Evolutionary conservation across 345 rosid genomes (phyloP).

Genomic region (Microthlaspi erraticum): DNA sequence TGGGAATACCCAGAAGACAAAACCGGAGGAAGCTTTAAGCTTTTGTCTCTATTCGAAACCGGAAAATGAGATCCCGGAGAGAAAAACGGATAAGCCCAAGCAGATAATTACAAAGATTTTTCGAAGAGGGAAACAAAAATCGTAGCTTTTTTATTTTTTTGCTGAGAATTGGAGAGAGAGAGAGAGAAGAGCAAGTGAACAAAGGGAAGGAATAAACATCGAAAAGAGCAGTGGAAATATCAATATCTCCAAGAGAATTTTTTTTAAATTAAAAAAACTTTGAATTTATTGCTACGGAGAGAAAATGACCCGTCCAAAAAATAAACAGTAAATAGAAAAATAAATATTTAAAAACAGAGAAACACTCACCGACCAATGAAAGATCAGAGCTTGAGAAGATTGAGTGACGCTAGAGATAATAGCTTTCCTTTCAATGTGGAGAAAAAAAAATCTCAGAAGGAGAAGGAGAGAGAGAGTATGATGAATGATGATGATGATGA

Average conservation of each 20-base stretch:
- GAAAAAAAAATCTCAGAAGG: conserved; percentile 30
- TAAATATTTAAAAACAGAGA: not conserved
- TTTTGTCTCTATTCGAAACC: conserved; percentile 57
- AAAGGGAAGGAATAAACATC: conserved; percentile 92
- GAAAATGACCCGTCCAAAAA: conserved; percentile 42
- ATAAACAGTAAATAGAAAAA: not conserved
- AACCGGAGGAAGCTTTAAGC: conserved; percentile 53
- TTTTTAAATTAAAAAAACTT: not conserved
- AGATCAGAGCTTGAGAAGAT: conserved; percentile 34
- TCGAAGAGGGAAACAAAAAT: conserved; percentile 18
- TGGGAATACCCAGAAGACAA: conserved; percentile 63
- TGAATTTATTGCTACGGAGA: conserved; percentile 42
- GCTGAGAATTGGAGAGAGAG: conserved; percentile 2
- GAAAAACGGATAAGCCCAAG: conserved; percentile 51
- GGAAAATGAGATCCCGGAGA: conserved; percentile 43
- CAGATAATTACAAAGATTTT: conserved; percentile 52
- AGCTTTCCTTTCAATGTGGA: conserved; percentile 28
- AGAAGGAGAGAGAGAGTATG: not conserved
- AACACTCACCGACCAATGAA: conserved; percentile 49
- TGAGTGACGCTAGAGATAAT: conserved; percentile 34
- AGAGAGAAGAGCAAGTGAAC: conserved; percentile 47
- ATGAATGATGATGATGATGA: conserved; percentile 52
- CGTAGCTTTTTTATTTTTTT: not conserved
- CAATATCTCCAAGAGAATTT: conserved; percentile 55
- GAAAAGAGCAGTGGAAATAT: conserved; percentile 83